Conservation (phyloP, 1,284 basidiomycete species). For the Mrakiaceae sp. region DNA sequence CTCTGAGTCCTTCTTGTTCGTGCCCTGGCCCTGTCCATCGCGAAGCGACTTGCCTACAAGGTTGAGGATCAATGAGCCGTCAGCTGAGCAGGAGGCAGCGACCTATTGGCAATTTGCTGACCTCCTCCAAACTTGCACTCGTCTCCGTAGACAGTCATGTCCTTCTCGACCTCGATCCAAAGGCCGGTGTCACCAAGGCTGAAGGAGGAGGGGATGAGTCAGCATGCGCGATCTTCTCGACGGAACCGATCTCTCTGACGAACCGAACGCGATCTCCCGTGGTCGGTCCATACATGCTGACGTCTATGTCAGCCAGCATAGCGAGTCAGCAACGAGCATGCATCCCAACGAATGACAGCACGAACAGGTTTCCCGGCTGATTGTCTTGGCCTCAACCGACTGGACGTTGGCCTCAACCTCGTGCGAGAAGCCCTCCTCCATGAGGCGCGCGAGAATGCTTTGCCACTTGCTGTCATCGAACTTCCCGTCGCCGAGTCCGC, state of each 20-base stretch:
- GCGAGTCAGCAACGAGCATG: background rate
- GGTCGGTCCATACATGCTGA: conserved; percentile 91
- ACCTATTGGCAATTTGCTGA: conserved; percentile 26
- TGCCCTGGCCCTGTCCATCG: conserved; percentile 95
- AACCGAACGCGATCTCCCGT: conserved; percentile 69
- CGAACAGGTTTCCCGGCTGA: conserved; percentile 44
- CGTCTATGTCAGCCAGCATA: conserved; percentile 35
- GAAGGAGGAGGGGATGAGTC: background rate
- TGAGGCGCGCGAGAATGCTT: conserved; percentile 30
- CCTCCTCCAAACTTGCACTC: conserved; percentile 98
- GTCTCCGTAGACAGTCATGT: conserved; percentile 60
- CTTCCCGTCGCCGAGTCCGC: conserved; percentile 54
- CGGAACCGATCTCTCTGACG: background rate
- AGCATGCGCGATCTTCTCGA: background rate
- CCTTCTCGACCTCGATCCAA: conserved; percentile 87
- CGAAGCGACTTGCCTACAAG: conserved; percentile 70
- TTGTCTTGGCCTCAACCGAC: conserved; percentile 42
- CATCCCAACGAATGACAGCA: background rate
- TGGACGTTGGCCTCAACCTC: conserved; percentile 48
- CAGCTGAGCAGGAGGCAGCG: background rate
- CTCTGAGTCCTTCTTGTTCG: conserved; percentile 53
- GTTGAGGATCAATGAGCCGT: no score
- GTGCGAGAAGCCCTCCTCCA: conserved; percentile 36
- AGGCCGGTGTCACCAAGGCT: conserved; percentile 72
- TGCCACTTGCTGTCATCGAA: conserved; percentile 40